phyloP scores from a whole-genome alignment of 129 eudicot species.

The Cynara cardunculus region DNA sequence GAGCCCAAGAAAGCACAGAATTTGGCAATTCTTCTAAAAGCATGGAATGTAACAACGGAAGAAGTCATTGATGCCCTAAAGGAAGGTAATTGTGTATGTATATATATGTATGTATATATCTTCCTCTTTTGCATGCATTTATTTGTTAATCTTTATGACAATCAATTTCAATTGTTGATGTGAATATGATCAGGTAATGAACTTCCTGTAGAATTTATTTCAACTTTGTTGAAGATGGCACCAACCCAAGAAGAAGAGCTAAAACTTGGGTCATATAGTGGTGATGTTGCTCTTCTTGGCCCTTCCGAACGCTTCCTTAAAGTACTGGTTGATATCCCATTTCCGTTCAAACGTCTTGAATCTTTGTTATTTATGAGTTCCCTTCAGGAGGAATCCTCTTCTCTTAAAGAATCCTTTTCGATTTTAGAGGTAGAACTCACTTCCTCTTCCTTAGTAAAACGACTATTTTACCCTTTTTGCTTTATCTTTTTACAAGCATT shows the following conservation, averaged over 20 bases:
- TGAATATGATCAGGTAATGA: slow-evolving; percentile 56
- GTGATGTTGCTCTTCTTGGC: slow-evolving; percentile 45
- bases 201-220: slow-evolving; percentile 71
- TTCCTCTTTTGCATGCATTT: neutral
- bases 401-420: slow-evolving; percentile 24
- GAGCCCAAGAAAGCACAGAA: slow-evolving; percentile 86
- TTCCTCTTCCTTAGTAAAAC: neutral
- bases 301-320: slow-evolving; percentile 38
- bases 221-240: slow-evolving; percentile 80
- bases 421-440: slow-evolving; percentile 22
- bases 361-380: slow-evolving; percentile 26
- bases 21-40: slow-evolving; percentile 70
- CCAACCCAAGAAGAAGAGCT: slow-evolving; percentile 84
- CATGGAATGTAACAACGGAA: slow-evolving; percentile 69
- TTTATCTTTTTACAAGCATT: neutral
- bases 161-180: slow-evolving; percentile 8
- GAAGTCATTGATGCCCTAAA: slow-evolving; percentile 80
- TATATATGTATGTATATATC: neutral
- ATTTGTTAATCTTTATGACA: neutral
- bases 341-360: slow-evolving; percentile 40
- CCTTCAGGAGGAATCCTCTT: slow-evolving; percentile 53
- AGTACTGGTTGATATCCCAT: slow-evolving; percentile 34
- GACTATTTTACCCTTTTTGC: neutral
- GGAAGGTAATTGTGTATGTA: slow-evolving; percentile 46
- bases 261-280: slow-evolving; percentile 61